A percentile compares a stretch with the other conserved stretches of the same genome.
Conservation (phyloP, 805 yeast genomes). For the Teunomyces cretensis region DNA sequence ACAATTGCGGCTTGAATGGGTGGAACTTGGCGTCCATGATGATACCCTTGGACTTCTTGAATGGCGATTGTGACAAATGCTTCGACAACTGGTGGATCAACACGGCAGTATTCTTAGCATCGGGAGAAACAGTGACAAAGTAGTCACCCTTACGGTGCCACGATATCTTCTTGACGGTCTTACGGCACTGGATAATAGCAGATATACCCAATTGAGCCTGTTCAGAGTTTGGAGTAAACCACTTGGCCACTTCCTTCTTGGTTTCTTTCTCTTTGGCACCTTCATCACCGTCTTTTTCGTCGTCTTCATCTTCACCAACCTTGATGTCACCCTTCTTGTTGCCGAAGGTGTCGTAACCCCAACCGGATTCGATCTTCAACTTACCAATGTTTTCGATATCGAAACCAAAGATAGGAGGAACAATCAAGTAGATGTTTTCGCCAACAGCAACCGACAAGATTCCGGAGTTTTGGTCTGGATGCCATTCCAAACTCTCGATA, state of each 20-base stretch:
- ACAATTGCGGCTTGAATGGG: slow-evolving; percentile 90
- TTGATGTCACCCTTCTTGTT: slow-evolving; percentile 43
- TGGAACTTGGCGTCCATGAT: slow-evolving; percentile 96
- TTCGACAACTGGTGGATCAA: slow-evolving; percentile 92
- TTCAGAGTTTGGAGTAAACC: slow-evolving; percentile 75
- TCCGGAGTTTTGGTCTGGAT: slow-evolving; percentile 74
- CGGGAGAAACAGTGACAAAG: slow-evolving; percentile 95
- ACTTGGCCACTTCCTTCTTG: slow-evolving; percentile 63
- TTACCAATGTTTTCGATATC: slow-evolving; percentile 81
- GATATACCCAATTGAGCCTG: slow-evolving; percentile 66
- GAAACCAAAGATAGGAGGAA: slow-evolving; percentile 90
- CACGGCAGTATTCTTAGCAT: slow-evolving; percentile 82
- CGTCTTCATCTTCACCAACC: slow-evolving; percentile 42
- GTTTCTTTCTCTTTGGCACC: slow-evolving; percentile 15
- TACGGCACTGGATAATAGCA: slow-evolving; percentile 64
- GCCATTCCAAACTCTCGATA: slow-evolving; percentile 84
- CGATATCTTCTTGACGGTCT: slow-evolving; percentile 73
- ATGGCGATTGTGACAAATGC: slow-evolving; percentile 94
- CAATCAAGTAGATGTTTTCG: slow-evolving; percentile 70
- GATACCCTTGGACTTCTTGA: slow-evolving; percentile 88
- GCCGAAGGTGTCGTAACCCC: slow-evolving; percentile 77
- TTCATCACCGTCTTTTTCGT: slow-evolving; percentile 24
- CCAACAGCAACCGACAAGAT: slow-evolving; percentile 83
- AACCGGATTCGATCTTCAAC: slow-evolving; percentile 81
- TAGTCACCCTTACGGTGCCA: slow-evolving; percentile 99